A percentile compares a stretch with the other conserved stretches of the same genome.
Evolutionary conservation across 805 yeast species (phyloP).

Genomic region (Sugiyamaella smithiae): DNA sequence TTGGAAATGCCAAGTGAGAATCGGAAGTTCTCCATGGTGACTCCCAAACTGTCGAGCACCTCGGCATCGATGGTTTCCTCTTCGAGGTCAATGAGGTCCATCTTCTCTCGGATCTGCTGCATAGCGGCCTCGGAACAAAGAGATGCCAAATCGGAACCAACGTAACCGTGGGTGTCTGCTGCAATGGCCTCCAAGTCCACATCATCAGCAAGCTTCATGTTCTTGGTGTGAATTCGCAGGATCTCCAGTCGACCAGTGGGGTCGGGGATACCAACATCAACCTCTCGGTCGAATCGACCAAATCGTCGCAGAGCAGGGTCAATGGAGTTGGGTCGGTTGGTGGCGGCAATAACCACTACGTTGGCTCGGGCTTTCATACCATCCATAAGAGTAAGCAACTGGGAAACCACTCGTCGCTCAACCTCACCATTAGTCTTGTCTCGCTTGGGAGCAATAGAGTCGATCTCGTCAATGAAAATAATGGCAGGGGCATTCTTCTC

Average conservation of each 20-base stretch:
- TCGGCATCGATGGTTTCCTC: conserved; percentile 98
- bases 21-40: conserved; percentile 97
- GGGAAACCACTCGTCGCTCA: conserved; percentile 98
- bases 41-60: conserved; percentile 92
- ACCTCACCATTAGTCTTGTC: conserved; percentile 99
- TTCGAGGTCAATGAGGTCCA: conserved; percentile 94
- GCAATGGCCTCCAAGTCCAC: conserved; percentile 96
- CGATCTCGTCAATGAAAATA: conserved; percentile 97
- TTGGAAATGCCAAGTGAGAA: conserved; percentile 97
- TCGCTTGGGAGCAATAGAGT: conserved; percentile 98
- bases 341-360: conserved; percentile 97
- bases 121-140: conserved; percentile 99
- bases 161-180: conserved; percentile 97
- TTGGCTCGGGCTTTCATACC: conserved; percentile 99
- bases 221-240: conserved; percentile 94
- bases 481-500: conserved; percentile 98
- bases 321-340: conserved; percentile 81
- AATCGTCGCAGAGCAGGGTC: conserved; percentile 84
- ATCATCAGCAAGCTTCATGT: conserved; percentile 93
- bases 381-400: conserved; percentile 95
- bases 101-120: conserved; percentile 99
- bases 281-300: conserved; percentile 84
- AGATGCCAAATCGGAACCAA: conserved; percentile 98
- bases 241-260: conserved; percentile 98
- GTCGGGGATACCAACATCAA: conserved; percentile 91